Percentiles rank a stretch among this genome's conserved stretches.
These are phyloP conservation scores for Vigna unguiculata DNA, from an alignment of 306 rosid species.

Conservation along the genomic window DNA sequence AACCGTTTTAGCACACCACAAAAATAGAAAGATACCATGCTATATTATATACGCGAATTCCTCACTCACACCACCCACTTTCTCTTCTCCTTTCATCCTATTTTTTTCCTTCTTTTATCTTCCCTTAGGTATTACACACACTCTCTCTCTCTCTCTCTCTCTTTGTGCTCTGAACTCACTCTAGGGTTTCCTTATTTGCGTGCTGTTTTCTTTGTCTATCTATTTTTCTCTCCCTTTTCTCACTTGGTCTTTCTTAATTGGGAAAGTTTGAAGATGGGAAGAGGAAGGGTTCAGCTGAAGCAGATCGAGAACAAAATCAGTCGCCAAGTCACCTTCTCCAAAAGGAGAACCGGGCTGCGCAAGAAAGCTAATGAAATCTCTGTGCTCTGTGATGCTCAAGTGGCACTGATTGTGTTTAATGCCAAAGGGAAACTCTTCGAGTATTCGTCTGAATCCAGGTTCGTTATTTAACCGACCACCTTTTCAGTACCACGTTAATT, in stretches of 20 bases:
- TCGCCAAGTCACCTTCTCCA: slow-evolving; percentile 85
- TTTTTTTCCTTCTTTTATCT: slow-evolving; percentile 9
- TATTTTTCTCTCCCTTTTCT: neutral
- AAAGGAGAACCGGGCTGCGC: slow-evolving; percentile 67
- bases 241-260: neutral
- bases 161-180: neutral
- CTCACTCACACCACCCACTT: neutral
- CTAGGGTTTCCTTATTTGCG: slow-evolving; percentile 40
- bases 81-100: neutral
- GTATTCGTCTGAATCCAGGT: slow-evolving; percentile 71
- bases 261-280: slow-evolving; percentile 57
- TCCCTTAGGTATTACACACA: slow-evolving; percentile 14
- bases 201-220: neutral
- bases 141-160: neutral
- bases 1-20: slow-evolving; percentile 49
- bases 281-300: slow-evolving; percentile 82
- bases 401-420: slow-evolving; percentile 77
- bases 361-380: slow-evolving; percentile 90
- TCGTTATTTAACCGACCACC: neutral
- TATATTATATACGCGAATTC: neutral
- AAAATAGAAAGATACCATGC: slow-evolving; percentile 57
- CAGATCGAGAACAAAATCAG: slow-evolving; percentile 88
- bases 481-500: neutral
- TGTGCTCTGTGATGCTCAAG: slow-evolving; percentile 82
- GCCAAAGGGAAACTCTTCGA: slow-evolving; percentile 73